Conservation (phyloP, 768 basidiomycete genomes). For the Lentinula detonsa region DNA sequence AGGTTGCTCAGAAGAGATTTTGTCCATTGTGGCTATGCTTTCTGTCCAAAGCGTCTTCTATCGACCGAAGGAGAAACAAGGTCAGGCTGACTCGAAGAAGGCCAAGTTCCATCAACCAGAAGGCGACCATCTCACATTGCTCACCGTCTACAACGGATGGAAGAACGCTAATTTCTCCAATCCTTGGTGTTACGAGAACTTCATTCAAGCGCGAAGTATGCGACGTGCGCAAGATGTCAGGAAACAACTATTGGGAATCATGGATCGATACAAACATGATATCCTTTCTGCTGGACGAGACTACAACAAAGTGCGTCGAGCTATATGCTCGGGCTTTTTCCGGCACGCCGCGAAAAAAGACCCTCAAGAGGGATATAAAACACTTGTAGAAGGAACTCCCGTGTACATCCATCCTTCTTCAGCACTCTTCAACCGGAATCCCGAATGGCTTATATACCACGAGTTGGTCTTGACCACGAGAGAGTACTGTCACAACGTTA, state of each 20-base stretch:
- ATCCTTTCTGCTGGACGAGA: conserved; percentile 89
- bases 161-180: conserved; percentile 94
- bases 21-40: conserved; percentile 96
- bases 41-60: conserved; percentile 97
- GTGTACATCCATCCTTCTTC: conserved; percentile 98
- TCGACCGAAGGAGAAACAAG: conserved; percentile 99
- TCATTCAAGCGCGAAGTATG: conserved; percentile 97
- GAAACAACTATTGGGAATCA: conserved; percentile 96
- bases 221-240: conserved; percentile 94
- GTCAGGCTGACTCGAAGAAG: conserved; percentile 98
- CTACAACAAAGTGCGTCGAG: conserved; percentile 88
- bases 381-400: conserved; percentile 94
- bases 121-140: conserved; percentile 87
- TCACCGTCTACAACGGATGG: conserved; percentile 99
- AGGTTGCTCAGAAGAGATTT: conserved; percentile 96
- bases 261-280: conserved; percentile 98
- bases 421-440: conserved; percentile 92
- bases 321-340: conserved; percentile 98
- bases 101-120: conserved; percentile 99
- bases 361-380: conserved; percentile 97
- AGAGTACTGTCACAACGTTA: conserved; percentile 90
- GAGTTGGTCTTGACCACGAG: conserved; percentile 95
- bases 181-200: conserved; percentile 99
- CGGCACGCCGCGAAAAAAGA: conserved; percentile 98
- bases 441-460: conserved; percentile 95